phyloP scores from a whole-genome alignment of 371 early-diverging fungal species.

The Polyrhizophydium stewartii region DNA sequence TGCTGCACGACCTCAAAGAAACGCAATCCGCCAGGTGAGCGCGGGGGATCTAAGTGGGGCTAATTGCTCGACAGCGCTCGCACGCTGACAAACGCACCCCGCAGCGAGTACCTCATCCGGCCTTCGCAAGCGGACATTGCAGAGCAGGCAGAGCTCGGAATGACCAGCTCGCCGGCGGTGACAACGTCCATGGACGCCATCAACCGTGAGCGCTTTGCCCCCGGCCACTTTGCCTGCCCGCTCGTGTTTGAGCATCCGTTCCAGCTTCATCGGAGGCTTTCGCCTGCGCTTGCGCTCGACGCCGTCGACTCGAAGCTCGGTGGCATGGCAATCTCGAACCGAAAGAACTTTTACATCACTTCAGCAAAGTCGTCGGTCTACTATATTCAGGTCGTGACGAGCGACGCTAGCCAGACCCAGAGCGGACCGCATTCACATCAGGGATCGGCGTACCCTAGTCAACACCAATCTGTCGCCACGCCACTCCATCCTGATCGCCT shows the following conservation, averaged over 20 bases:
- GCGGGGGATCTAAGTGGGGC: no score
- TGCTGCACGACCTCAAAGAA: constrained; percentile 62
- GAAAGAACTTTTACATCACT: constrained; percentile 69
- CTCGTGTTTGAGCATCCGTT: constrained; percentile 58
- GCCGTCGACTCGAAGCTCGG: constrained; percentile 51
- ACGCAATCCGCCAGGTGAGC: constrained; percentile 62
- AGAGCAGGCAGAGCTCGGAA: no score
- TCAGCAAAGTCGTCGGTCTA: constrained; percentile 51
- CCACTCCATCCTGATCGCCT: no score
- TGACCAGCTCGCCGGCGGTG: no score
- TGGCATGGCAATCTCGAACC: constrained; percentile 66
- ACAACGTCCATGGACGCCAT: no score
- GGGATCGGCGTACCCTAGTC: constrained; percentile 9
- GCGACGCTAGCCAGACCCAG: background rate
- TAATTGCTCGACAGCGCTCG: no score
- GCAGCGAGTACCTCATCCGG: background rate
- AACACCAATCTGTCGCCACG: background rate
- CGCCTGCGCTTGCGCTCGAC: constrained; percentile 60
- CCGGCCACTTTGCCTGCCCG: constrained; percentile 73
- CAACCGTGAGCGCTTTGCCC: no score
- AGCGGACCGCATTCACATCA: background rate
- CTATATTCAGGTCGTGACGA: constrained; percentile 49
- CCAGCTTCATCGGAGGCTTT: constrained; percentile 73
- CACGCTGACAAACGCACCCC: no score
- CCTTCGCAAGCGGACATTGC: background rate